Evolutionary conservation across 140 eudicot species (phyloP), one percentile per base, ranked within the genome.

Genomic region (Bidens hawaiensis): DNA sequence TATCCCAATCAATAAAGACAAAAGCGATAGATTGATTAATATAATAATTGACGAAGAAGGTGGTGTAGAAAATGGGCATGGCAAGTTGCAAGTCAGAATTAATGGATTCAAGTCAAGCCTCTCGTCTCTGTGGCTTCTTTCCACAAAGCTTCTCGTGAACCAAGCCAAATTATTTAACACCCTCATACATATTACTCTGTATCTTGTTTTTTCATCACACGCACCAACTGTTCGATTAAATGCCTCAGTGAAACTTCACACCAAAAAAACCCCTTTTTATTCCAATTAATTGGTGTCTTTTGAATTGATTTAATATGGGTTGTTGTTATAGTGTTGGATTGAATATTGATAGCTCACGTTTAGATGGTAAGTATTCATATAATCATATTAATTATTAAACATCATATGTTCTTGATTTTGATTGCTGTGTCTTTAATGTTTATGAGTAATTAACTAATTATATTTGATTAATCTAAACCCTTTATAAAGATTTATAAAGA

Each of bases 291-390:
- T 55, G 19, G 17, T 21, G 50, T 26, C n/a, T n/a, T 49, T 50
- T 27, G 62, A 25, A 70, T 60, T 52, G 10, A 56, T 65, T 54
- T 55, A 62, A 57, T 15, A 87, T 87, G 96, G 96, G 94, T 60
- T 84, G 81, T 71, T 87, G 89, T 74, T 71, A 60, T 62, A 83
- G 96, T 76, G 88, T 72, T 41, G 82, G 83, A 73, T 78, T 84
- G 57, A 79, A 85, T 47, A 85, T 83, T 26, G 86, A 84, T 55
- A 83, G 84, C 55, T 84, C 96, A 50, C 78, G 79, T 47, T 79
- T 79, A 16, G 83, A 77, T 72, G 95, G 95, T 86, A 60, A 58
- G 70, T n/a, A n/a, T n/a, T n/a, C n/a, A n/a, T n/a, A n/a, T n/a
- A n/a, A n/a, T n/a, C n/a, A n/a, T 55, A n/a, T n/a, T n/a, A n/a